Base-by-base conservation (phyloP, 2,329 filamentous ascomycete species). In the Onygenales sp. region DNA sequence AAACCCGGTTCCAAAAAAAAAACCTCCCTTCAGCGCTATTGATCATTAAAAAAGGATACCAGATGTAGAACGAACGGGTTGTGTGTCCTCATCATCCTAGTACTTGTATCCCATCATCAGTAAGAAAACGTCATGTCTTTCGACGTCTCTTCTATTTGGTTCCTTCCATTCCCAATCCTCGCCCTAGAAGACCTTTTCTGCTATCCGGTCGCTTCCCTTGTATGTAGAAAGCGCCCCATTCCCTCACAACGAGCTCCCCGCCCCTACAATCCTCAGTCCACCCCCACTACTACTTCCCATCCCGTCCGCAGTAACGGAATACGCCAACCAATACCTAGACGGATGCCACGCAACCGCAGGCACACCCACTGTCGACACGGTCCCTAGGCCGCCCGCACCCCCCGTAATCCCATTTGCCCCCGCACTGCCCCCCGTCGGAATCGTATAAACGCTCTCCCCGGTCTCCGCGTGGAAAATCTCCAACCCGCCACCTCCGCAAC, bases 381-480 rank as follows among this genome's bases (percentile, higher is more conserved):
- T 33, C 36, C 33, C 42, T 32, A 17, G 11, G 6, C 51, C 44
- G n/a, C 36, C 13, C 11, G 32, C 27, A 14, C 27, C 27, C 14
- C 39, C 39, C 4, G 10, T 9, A n/a, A 51, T 34, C 13, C 49
- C 49, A 13, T 51, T 51, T 13, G 39, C n/a, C 10, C 49, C 49
- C 10, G 33, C 21, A 48, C 21, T 55, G 2, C 68, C 65, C 2
- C 68, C 64, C 4, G 69, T 71, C 6, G 71, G 64, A 32, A 77
- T 67, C 8, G 71, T 75, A 53, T 74, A 70, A 4, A 77, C 72
- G 37, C 68, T 72, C 54, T 77, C 74, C 2, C 74, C 74, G 0
- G 71, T 73, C 58, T 77, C 74, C 7, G 73, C 74, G 57, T 77
- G 74, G 61, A 75, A 76, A 42, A 77, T 74, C 56, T 77, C 74